Base-by-base conservation (phyloP, 805 yeast species). In the Nakazawaea peltata region DNA sequence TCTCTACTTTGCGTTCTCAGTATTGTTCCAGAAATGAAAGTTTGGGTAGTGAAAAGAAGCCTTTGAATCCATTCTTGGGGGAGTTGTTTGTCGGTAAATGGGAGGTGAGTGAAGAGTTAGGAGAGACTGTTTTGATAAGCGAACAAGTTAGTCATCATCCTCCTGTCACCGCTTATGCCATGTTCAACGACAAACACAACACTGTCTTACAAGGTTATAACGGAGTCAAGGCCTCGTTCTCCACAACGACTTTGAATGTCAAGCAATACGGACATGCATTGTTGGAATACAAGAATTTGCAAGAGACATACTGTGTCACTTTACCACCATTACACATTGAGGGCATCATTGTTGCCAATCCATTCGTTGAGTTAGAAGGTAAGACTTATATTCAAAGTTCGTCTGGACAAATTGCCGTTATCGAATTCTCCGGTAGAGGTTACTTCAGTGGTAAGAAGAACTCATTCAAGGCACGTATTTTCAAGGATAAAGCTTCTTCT, bases 111-210 rank as follows among this genome's bases (percentile, higher is more conserved):
- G 57, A 63, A 9, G 65, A 61, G 36, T 57, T 73, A 12, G 95
- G 95, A 28, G 94, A 84, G 42, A 83, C 95, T 18, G 59, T 76
- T 10, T 65, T 90, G 33, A 51, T 86, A 36, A 75, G 88, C 44
- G 98, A 92, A 59, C 98, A 92, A 61, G 97, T 92, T 11, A 78
- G 88, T 42, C 98, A 92, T 61, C 98, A 92, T 57, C 98, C 98
- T 13, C 97, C 98, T 18, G 80, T 83, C 24, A 88, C 97, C n/a
- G 97, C 92, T 5, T 92, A 87, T 54, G 74, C 87, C 28, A 72
- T 92, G 37, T 63, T 73, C 50, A 87, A 87, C 54, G 82, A 77
- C 43, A 73, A 75, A 49, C 69, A 80, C 55, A 69, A 78, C 23
- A 79, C 81, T 18, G 59, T 65, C 28, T 65, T 87, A 43, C 83